Percentiles rank a stretch among this genome's conserved stretches.
phyloP scores from a whole-genome alignment of 352 stramenopile genomes.

The Pilasporangium apinafurcum region DNA sequence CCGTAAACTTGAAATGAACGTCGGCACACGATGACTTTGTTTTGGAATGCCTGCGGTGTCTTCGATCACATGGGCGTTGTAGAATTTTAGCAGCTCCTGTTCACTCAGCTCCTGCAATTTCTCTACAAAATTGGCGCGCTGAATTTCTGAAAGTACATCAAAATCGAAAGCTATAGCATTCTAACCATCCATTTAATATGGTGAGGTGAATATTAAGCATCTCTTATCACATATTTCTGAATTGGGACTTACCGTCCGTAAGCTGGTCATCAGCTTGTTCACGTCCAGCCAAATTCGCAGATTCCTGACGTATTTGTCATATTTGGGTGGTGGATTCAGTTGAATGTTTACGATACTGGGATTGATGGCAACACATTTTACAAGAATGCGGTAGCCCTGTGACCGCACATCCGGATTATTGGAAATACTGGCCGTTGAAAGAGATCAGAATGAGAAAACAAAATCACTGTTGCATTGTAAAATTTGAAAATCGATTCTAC shows the following conservation, averaged over 20 bases:
- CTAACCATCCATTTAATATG: too few relatives aligned
- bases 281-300: constrained; percentile 21
- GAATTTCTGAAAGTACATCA: constrained; percentile 22
- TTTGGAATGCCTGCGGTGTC: constrained; percentile 21
- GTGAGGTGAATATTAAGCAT: neutral
- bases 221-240: neutral
- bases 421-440: constrained; percentile 25
- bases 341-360: constrained; percentile 20
- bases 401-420: constrained; percentile 41
- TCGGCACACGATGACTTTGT: neutral
- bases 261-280: constrained; percentile 22
- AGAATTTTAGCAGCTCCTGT: constrained; percentile 33
- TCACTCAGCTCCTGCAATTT: constrained; percentile 60
- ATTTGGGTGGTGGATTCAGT: constrained; percentile 17
- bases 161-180: constrained; percentile 24
- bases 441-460: too few relatives aligned
- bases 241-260: constrained; percentile 18
- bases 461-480: neutral
- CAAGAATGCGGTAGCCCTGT: constrained; percentile 29
- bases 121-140: constrained; percentile 62
- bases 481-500: neutral
- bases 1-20: constrained; percentile 26
- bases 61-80: constrained; percentile 30
- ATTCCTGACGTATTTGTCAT: constrained; percentile 20
- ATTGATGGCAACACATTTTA: constrained; percentile 39